These are phyloP conservation scores for Sclerotinia borealis DNA, from an alignment of 2,329 filamentous ascomycete genomes.

Conservation along the genomic window DNA sequence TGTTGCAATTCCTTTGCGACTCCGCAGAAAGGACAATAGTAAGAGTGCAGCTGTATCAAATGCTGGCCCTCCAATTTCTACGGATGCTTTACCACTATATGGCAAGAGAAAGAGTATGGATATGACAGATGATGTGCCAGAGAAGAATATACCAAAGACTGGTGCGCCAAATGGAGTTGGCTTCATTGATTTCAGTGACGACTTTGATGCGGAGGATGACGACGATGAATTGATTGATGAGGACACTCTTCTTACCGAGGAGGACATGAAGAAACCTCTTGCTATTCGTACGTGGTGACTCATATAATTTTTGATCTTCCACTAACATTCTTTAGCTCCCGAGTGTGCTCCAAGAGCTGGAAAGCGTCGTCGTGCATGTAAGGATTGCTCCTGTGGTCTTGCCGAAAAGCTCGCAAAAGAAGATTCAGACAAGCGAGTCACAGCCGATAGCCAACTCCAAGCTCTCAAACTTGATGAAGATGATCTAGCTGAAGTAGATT, in stretches of 20 bases:
- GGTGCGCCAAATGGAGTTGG: constrained; percentile 51
- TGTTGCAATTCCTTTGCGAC: constrained; percentile 44
- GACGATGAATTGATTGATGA: constrained; percentile 91
- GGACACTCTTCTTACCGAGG: constrained; percentile 76
- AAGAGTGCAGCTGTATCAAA: constrained; percentile 42
- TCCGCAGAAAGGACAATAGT: constrained; percentile 43
- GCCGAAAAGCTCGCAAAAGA: constrained; percentile 81
- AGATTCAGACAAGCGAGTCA: constrained; percentile 61
- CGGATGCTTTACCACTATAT: constrained; percentile 27
- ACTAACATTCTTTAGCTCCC: constrained; percentile 48
- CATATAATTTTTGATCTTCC: constrained; percentile 1
- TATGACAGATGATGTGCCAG: constrained; percentile 17
- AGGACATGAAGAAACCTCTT: constrained; percentile 72
- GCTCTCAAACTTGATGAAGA: constrained; percentile 66
- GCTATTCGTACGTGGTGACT: constrained; percentile 64
- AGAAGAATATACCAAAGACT: background rate
- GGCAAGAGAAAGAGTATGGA: constrained; percentile 28
- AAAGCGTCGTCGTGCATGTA: constrained; percentile 88
- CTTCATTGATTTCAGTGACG: constrained; percentile 56
- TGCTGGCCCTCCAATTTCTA: constrained; percentile 32
- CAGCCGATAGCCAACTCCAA: constrained; percentile 58
- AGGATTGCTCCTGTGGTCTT: constrained; percentile 94
- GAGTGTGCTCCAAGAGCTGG: constrained; percentile 83
- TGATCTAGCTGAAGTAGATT: constrained; percentile 87
- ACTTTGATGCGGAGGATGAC: constrained; percentile 45